Percentiles rank a stretch among this genome's conserved stretches.
Evolutionary conservation across 805 yeast species (phyloP).

Genomic region (Myxozyma lipomycoides): DNA sequence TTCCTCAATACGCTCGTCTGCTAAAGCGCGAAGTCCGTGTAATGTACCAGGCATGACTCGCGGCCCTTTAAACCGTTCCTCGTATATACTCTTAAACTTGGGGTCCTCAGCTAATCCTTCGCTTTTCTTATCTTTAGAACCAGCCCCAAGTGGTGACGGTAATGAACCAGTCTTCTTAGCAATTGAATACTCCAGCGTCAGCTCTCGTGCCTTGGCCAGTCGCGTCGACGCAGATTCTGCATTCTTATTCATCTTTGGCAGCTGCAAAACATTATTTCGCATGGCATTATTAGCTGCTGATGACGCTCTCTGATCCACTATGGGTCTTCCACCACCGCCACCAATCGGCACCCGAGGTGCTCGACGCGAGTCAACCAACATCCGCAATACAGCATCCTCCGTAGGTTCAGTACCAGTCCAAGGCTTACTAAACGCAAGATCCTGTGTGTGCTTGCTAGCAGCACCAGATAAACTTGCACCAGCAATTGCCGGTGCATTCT

Average conservation of each 20-base stretch:
- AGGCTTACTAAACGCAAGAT: constrained; percentile 49
- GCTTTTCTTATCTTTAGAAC: constrained; percentile 4
- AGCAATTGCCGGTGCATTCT: constrained; percentile 43
- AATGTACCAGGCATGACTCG: constrained; percentile 37
- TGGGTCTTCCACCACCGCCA: constrained; percentile 8
- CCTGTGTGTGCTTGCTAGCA: constrained; percentile 45
- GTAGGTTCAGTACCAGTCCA: constrained; percentile 58
- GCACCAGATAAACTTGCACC: constrained; percentile 43
- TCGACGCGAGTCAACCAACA: constrained; percentile 52
- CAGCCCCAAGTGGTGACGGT: constrained; percentile 25
- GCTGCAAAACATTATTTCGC: constrained; percentile 9
- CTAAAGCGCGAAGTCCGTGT: constrained; percentile 50
- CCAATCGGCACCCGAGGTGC: constrained; percentile 37
- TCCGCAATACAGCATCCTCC: constrained; percentile 48
- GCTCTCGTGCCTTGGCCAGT: constrained; percentile 59
- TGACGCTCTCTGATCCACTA: constrained; percentile 22
- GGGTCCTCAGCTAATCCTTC: constrained; percentile 32
- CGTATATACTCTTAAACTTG: constrained; percentile 55
- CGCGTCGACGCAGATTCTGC: constrained; percentile 37
- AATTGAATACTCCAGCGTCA: constrained; percentile 58
- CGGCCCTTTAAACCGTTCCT: constrained; percentile 61
- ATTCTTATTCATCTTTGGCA: constrained; percentile 30
- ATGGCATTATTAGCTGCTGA: not conserved
- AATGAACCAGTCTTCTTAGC: constrained; percentile 40
- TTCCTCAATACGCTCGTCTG: constrained; percentile 72